These are phyloP conservation scores for Colletotrichum eleusines DNA, from an alignment of 2,329 filamentous ascomycete genomes.

Conservation along the genomic window DNA sequence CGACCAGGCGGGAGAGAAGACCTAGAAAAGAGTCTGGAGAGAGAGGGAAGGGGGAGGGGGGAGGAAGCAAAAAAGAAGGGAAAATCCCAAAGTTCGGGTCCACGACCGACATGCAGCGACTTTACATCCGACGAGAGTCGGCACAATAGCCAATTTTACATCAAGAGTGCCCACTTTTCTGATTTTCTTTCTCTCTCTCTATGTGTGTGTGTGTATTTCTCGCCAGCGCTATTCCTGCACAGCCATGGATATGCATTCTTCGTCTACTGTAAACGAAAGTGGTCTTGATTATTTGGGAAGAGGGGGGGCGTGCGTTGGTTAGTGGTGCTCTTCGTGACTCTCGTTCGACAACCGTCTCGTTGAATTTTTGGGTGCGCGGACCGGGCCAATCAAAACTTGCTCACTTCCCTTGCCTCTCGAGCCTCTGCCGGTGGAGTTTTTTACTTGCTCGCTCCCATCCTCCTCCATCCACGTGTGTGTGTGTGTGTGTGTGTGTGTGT, in stretches of 20 bases:
- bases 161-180: conserved; percentile 20
- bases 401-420: conserved; percentile 47
- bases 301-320: conserved; percentile 11
- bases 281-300: not conserved
- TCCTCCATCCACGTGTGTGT: conserved; percentile 8
- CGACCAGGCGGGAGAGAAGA: too few relatives aligned
- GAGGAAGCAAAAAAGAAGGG: not conserved
- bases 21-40: too few relatives aligned
- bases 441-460: conserved; percentile 38
- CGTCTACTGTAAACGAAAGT: conserved; percentile 3
- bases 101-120: not conserved
- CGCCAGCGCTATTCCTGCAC: conserved; percentile 24
- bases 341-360: conserved; percentile 40
- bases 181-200: not conserved
- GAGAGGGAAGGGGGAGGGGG: too few relatives aligned
- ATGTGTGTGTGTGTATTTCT: not conserved
- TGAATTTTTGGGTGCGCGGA: conserved; percentile 35
- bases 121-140: conserved; percentile 1
- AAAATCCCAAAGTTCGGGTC: not conserved
- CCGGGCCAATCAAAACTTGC: conserved; percentile 61
- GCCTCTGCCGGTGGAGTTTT: conserved; percentile 38
- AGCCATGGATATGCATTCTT: conserved; percentile 40
- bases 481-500: not conserved
- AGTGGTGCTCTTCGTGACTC: conserved; percentile 22
- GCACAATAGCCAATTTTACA: conserved; percentile 18